Evolutionary conservation across 805 yeast genomes (phyloP).

Genomic region (Zygosaccharomyces bisporus): DNA sequence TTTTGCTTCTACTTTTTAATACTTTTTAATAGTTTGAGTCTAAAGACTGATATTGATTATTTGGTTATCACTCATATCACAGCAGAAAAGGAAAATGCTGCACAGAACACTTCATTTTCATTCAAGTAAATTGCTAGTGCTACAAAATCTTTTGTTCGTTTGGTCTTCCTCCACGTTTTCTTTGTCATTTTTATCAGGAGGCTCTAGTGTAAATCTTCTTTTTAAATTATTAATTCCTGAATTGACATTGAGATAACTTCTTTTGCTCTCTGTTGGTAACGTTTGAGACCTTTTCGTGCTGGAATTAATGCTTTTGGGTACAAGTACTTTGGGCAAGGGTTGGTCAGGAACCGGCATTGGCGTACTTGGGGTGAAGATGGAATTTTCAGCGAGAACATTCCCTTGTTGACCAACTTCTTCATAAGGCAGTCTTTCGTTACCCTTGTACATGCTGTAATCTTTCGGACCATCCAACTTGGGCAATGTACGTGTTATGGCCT

Average conservation of each 20-base stretch:
- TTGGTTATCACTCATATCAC: too few relatives aligned
- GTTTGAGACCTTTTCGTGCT: constrained; percentile 19
- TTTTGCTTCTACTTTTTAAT: background rate
- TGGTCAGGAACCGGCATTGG: constrained; percentile 32
- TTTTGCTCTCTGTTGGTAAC: constrained; percentile 9
- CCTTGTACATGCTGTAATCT: constrained; percentile 14
- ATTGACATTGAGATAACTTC: background rate
- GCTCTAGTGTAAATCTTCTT: constrained; percentile 22
- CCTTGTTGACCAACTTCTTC: background rate
- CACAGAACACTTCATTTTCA: background rate
- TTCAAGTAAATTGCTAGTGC: background rate
- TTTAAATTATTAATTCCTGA: constrained; percentile 20
- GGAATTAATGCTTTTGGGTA: constrained; percentile 29
- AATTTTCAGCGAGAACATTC: background rate
- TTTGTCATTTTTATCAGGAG: constrained; percentile 7
- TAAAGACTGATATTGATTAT: too few relatives aligned
- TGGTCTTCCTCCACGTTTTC: constrained; percentile 2
- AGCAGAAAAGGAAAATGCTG: too few relatives aligned
- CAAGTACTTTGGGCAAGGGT: constrained; percentile 26
- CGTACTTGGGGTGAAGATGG: constrained; percentile 21
- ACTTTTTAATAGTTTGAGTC: too few relatives aligned
- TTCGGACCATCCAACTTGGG: constrained; percentile 19
- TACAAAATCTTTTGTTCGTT: constrained; percentile 1
- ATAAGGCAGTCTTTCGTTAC: constrained; percentile 7
- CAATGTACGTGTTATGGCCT: constrained; percentile 6